Evolutionary conservation across 768 basidiomycete genomes (phyloP).

Genomic region (Boletus barrowsii): DNA sequence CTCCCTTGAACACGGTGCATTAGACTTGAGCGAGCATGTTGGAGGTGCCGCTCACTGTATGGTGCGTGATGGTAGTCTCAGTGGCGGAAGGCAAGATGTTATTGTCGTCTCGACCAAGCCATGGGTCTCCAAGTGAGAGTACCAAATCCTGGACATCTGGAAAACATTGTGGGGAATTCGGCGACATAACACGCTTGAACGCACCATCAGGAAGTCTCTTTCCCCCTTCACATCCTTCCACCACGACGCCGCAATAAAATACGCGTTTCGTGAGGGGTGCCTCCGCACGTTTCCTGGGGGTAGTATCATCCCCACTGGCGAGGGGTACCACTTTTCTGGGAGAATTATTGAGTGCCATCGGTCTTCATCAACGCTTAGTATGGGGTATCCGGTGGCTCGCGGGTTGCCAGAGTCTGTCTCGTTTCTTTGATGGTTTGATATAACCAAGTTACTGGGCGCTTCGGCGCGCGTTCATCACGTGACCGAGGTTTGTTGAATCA

Average conservation of each 20-base stretch:
- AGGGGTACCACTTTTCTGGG: conserved; percentile 75
- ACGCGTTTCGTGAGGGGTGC: conserved; percentile 66
- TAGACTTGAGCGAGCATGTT: conserved; percentile 5
- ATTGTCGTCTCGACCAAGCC: conserved; percentile 50
- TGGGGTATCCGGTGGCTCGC: conserved; percentile 2
- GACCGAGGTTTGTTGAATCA: conserved; percentile 15
- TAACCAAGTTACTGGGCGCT: background rate
- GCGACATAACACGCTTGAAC: conserved; percentile 8
- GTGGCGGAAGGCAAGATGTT: conserved; percentile 44
- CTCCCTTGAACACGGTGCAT: conserved; percentile 22
- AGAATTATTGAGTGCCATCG: conserved; percentile 65
- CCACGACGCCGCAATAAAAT: conserved; percentile 87
- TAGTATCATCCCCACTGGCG: conserved; percentile 61
- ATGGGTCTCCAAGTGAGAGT: conserved; percentile 68
- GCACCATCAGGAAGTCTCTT: conserved; percentile 66
- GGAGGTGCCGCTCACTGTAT: conserved; percentile 40
- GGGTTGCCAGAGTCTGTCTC: background rate
- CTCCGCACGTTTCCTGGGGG: conserved; percentile 39
- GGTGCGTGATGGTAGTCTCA: conserved; percentile 35
- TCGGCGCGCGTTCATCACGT: conserved; percentile 25
- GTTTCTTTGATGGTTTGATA: background rate
- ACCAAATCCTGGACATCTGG: conserved; percentile 79
- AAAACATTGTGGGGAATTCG: conserved; percentile 10
- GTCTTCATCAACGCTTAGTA: conserved; percentile 17
- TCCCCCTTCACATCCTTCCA: conserved; percentile 77